Evolutionary conservation across 108 stramenopile genomes (phyloP).

Genomic region (Aurantiochytrium sp.): DNA sequence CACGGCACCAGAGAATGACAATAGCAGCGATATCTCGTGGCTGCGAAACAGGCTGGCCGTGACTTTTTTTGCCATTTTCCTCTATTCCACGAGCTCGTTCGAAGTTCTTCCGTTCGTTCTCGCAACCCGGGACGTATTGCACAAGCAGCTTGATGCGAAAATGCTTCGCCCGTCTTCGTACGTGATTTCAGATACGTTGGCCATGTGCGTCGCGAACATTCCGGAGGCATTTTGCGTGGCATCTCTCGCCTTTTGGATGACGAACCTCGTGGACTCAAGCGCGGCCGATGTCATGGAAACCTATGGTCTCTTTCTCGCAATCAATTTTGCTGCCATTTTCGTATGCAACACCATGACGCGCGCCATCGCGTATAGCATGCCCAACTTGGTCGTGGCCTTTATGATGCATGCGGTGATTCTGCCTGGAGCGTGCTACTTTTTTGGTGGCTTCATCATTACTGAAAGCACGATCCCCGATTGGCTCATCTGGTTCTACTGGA

Average conservation of each 20-base stretch:
- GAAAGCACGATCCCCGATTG: neutral
- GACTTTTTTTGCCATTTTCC: neutral
- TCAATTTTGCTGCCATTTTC: neutral
- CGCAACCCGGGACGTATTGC: constrained; percentile 56
- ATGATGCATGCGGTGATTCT: constrained; percentile 13
- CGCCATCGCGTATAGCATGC: constrained; percentile 23
- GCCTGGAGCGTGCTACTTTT: constrained; percentile 31
- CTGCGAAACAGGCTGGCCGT: neutral
- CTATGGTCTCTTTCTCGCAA: neutral
- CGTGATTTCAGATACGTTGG: neutral
- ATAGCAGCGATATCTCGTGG: neutral
- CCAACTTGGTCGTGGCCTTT: constrained; percentile 31
- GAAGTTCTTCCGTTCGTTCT: constrained; percentile 21
- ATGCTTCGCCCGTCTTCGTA: constrained; percentile 62
- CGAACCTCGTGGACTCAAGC: neutral
- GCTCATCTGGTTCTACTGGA: neutral
- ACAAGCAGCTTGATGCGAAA: constrained; percentile 73
- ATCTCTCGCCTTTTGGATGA: neutral
- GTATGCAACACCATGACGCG: neutral
- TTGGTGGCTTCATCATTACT: constrained; percentile 39
- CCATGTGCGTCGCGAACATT: neutral
- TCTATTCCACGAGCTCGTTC: neutral
- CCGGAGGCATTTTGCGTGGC: neutral
- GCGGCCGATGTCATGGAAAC: neutral
- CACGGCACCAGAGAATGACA: neutral